Evolutionary conservation across 768 basidiomycete species (phyloP), one percentile per base, ranked within the genome.

Genomic region (Candolleomyces efflorescens): DNA sequence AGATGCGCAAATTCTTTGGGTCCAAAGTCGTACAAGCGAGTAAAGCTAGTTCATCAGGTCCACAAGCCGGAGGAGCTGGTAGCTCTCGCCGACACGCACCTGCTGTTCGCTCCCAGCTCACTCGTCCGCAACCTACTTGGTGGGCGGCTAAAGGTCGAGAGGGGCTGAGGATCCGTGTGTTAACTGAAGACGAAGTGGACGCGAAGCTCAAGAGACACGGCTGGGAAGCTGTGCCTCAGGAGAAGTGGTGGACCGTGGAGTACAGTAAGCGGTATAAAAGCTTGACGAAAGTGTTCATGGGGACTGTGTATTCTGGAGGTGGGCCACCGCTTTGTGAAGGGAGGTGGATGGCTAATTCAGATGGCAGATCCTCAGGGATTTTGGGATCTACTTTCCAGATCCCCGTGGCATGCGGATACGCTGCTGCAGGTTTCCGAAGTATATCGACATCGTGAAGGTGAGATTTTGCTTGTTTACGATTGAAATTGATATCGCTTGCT

Each of bases 391-490:
- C 65, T 96, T n/a, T 79, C 83, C 23, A 82, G 81, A 41, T 80
- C 88, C 55, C 93, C 92, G 0, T 98, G 93, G 84, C 97, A 98
- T 64, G 90, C 87, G 1, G 96, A 98, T 69, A 95, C 95, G 0
- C 76, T 96, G 1, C 78, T 96, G 2, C 92, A 95, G 65, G 73
- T 95, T 13, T 85, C 90, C 2, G 93, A 95, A 63, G 85, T 94
- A 7, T 89, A 85, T 65, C 77, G 88, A 26, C 90, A 96, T 68
- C 82, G 93, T 63, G 94, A 96, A 78, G 94, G 94, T 90, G 37
- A 23, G 76, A 56, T 5, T 20, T 41, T 13, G 18, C 15, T n/a
- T 41, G 37, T 45, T 38, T 45, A 23, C 20, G 12, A n/a, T n/a
- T n/a, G n/a, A n/a, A n/a, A n/a, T n/a, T 15, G 37, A n/a, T 47